Percentiles rank a stretch among this genome's conserved stretches.
Conservation (phyloP, 106 monocot species). For the Dendrobium catenatum region DNA sequence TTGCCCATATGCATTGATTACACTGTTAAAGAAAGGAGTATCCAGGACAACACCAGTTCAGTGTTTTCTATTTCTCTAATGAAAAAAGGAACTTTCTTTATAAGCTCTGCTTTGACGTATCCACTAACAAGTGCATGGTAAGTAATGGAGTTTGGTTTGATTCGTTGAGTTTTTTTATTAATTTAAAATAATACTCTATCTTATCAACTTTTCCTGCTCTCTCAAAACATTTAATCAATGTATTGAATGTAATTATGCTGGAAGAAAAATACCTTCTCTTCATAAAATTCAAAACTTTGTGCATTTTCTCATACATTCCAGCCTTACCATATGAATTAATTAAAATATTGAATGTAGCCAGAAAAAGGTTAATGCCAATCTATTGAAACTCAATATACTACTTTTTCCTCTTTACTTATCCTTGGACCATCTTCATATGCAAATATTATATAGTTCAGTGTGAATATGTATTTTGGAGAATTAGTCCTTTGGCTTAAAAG, state of each 20-base stretch:
- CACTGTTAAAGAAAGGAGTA: constrained; percentile 78
- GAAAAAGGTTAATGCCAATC: constrained; percentile 72
- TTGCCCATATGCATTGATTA: constrained; percentile 79
- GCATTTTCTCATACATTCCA: constrained; percentile 55
- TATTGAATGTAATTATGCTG: constrained; percentile 59
- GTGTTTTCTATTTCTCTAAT: constrained; percentile 79
- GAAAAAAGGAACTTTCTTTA: constrained; percentile 55
- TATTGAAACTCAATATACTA: constrained; percentile 73
- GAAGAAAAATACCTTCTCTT: constrained; percentile 69
- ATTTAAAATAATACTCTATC: constrained; percentile 21
- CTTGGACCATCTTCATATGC: constrained; percentile 52
- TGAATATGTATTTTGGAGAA: constrained; percentile 10
- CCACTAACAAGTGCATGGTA: constrained; percentile 73
- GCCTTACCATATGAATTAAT: constrained; percentile 77
- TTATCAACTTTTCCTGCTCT: constrained; percentile 36
- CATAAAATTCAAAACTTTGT: constrained; percentile 56
- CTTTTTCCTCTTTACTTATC: constrained; percentile 62
- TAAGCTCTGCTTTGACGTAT: constrained; percentile 56
- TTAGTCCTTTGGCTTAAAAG: too few species aligned
- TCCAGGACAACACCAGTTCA: constrained; percentile 49
- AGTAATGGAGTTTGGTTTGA: constrained; percentile 81
- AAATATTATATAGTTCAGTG: constrained; percentile 78
- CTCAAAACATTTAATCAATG: constrained; percentile 73
- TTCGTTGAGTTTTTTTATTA: constrained; percentile 71
- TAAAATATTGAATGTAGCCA: constrained; percentile 80